phyloP scores from a whole-genome alignment of 148 eudicot species.

The Diospyros lotus region DNA sequence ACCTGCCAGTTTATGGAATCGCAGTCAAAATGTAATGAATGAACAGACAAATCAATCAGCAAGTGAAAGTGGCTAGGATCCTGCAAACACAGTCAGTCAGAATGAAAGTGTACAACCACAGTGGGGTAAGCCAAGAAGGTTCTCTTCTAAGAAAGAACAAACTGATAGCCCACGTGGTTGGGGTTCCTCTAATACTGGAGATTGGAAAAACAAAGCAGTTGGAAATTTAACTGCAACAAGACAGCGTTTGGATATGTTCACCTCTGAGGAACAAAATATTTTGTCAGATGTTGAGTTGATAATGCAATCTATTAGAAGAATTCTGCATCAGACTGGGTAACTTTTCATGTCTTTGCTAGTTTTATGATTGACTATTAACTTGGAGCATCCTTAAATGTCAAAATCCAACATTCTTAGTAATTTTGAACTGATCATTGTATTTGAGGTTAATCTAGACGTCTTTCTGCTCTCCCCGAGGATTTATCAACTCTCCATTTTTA shows the following conservation, averaged over 20 bases:
- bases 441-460: neutral
- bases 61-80: slow-evolving; percentile 9
- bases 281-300: slow-evolving; percentile 58
- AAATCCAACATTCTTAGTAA: neutral
- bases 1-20: slow-evolving; percentile 10
- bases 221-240: slow-evolving; percentile 51
- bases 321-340: slow-evolving; percentile 77
- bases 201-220: slow-evolving; percentile 46
- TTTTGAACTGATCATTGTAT: no score
- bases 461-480: neutral
- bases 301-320: slow-evolving; percentile 61
- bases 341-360: neutral
- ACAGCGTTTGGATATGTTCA: slow-evolving; percentile 57
- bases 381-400: neutral
- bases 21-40: neutral
- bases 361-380: neutral
- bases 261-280: slow-evolving; percentile 73
- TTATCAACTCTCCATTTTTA: neutral
- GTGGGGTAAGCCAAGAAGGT: slow-evolving; percentile 23
- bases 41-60: slow-evolving; percentile 10
- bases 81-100: slow-evolving; percentile 12
- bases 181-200: slow-evolving; percentile 58
- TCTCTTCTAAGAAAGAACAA: slow-evolving; percentile 10
- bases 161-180: slow-evolving; percentile 44
- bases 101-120: slow-evolving; percentile 9